Conservation (phyloP, 805 yeast genomes). For the Pichia manshurica region DNA sequence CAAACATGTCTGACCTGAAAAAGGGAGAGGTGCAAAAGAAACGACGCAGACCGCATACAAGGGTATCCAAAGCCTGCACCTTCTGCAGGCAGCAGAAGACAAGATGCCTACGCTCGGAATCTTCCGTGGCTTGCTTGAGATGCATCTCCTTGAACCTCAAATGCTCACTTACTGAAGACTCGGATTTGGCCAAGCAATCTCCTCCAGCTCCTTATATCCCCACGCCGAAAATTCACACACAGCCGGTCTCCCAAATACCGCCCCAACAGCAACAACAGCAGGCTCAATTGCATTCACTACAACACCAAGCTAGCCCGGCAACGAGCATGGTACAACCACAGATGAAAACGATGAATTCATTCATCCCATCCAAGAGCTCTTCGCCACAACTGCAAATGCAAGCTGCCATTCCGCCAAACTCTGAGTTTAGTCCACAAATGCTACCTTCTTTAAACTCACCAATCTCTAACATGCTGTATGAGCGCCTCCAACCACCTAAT, state of each 20-base stretch:
- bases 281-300: background rate
- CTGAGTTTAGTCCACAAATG: background rate
- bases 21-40: slow-evolving; percentile 1
- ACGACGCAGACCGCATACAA: slow-evolving; percentile 12
- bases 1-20: no score
- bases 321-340: background rate
- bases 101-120: slow-evolving; percentile 11
- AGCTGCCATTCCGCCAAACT: background rate
- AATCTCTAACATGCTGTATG: background rate
- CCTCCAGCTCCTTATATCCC: background rate
- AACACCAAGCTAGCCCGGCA: background rate
- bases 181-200: background rate
- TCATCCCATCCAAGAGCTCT: background rate
- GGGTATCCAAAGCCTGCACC: slow-evolving; percentile 13
- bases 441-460: background rate
- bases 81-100: slow-evolving; percentile 15
- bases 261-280: background rate
- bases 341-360: background rate
- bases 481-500: background rate
- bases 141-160: slow-evolving; percentile 12
- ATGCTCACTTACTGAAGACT: slow-evolving; percentile 10
- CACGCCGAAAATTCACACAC: background rate
- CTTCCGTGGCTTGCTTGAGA: slow-evolving; percentile 11
- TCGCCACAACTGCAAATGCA: background rate
- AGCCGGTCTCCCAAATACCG: background rate